Evolutionary conservation across 1,284 basidiomycete species (phyloP).

Genomic region (Cutaneotrichosporon sp.): DNA sequence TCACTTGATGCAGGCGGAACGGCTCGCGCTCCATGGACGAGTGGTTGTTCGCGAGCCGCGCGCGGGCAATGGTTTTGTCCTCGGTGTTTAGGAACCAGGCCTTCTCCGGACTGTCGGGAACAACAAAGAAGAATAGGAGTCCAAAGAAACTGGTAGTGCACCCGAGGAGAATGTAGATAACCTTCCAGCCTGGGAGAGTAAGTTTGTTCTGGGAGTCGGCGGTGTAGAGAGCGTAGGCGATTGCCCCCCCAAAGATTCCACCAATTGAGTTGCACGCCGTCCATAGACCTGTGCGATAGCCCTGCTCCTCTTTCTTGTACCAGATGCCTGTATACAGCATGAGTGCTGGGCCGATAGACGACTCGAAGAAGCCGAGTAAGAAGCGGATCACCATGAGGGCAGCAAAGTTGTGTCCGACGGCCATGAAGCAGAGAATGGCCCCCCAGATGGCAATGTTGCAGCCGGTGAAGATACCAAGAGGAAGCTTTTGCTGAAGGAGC

Average conservation of each 20-base stretch:
- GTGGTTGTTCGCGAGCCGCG: constrained; percentile 31
- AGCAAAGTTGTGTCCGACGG: constrained; percentile 17
- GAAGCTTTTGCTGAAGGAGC: constrained; percentile 20
- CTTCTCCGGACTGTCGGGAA: constrained; percentile 29
- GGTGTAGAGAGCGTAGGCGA: constrained; percentile 14
- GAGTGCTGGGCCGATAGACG: constrained; percentile 13
- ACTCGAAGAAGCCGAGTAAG: constrained; percentile 16
- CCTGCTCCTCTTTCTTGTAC: constrained; percentile 20
- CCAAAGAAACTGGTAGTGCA: constrained; percentile 18
- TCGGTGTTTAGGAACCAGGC: constrained; percentile 28
- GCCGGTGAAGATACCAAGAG: constrained; percentile 13
- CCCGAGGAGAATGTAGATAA: constrained; percentile 26
- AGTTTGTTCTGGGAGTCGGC: constrained; percentile 3
- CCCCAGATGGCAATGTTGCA: constrained; percentile 21
- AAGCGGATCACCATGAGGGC: constrained; percentile 22
- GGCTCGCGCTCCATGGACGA: constrained; percentile 36
- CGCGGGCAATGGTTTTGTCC: constrained; percentile 29
- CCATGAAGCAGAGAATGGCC: constrained; percentile 19
- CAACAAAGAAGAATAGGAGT: constrained; percentile 21
- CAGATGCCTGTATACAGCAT: constrained; percentile 22
- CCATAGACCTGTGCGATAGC: constrained; percentile 18
- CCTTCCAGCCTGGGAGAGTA: constrained; percentile 19
- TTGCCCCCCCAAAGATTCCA: constrained; percentile 23
- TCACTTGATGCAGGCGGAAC: constrained; percentile 27
- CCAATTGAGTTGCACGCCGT: constrained; percentile 20